phyloP scores from a whole-genome alignment of 192 early-diverging fungal genomes.

The Gryganskiella cystojenkinii region DNA sequence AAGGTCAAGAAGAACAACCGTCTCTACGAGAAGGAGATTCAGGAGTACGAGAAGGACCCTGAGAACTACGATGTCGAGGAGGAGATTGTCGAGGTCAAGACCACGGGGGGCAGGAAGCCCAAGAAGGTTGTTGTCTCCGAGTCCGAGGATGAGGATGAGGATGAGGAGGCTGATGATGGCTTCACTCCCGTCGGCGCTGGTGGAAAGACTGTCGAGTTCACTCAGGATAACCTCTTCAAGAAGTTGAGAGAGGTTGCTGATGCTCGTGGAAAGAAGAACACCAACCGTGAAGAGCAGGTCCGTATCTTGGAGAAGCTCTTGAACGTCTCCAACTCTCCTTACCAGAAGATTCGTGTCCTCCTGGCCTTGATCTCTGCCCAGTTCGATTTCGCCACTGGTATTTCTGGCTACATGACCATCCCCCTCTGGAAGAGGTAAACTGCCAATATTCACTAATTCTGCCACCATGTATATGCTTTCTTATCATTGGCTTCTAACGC shows the following conservation, averaged over 20 bases:
- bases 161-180: constrained; percentile 67
- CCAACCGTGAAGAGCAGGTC: constrained; percentile 83
- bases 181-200: constrained; percentile 75
- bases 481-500: too few relatives aligned
- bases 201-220: constrained; percentile 70
- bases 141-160: constrained; percentile 59
- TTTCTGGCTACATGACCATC: constrained; percentile 73
- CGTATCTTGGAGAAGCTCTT: constrained; percentile 72
- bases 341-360: constrained; percentile 85
- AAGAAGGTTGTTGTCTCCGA: constrained; percentile 54
- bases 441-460: too few relatives aligned
- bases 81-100: constrained; percentile 18
- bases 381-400: constrained; percentile 80
- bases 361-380: constrained; percentile 86
- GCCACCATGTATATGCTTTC: too few relatives aligned
- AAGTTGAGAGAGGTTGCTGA: constrained; percentile 79
- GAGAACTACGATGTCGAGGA: constrained; percentile 15
- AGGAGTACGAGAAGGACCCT: constrained; percentile 65
- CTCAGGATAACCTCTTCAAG: constrained; percentile 83
- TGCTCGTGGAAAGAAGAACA: constrained; percentile 94
- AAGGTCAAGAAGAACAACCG: constrained; percentile 90
- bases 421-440: constrained; percentile 81
- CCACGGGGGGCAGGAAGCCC: constrained; percentile 27
- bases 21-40: constrained; percentile 74
- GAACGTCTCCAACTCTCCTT: constrained; percentile 68